Percentiles rank a stretch among this genome's conserved stretches.
phyloP scores from a whole-genome alignment of 345 rosid species.

The Zanthoxylum bungeanum region DNA sequence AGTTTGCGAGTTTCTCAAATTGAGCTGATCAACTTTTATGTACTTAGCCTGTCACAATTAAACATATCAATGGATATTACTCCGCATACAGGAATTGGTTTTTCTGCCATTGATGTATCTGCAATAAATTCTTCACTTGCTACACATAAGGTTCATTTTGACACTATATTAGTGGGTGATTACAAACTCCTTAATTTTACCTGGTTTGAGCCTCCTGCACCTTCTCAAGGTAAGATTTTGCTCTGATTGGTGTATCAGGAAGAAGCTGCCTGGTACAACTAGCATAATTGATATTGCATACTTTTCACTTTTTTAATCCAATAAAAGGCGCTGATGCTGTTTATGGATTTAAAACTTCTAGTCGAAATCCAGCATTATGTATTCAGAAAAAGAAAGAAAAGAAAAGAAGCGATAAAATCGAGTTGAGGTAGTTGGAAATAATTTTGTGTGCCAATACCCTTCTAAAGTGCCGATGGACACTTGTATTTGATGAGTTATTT shows the following conservation, averaged over 20 bases:
- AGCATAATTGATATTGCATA: background rate
- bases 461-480: background rate
- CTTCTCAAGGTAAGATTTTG: conserved; percentile 63
- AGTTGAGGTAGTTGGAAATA: too few relatives aligned
- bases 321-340: too few relatives aligned
- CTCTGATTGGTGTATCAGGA: background rate
- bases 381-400: too few relatives aligned
- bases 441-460: background rate
- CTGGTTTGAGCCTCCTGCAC: conserved; percentile 74
- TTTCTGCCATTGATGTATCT: conserved; percentile 69
- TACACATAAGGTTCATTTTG: conserved; percentile 66
- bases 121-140: conserved; percentile 72
- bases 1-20: conserved; percentile 72
- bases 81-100: conserved; percentile 79
- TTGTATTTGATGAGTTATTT: background rate
- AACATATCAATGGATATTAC: conserved; percentile 95
- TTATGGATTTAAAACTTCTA: too few relatives aligned
- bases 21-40: conserved; percentile 78
- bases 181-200: conserved; percentile 85
- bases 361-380: too few relatives aligned
- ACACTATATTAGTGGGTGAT: conserved; percentile 68
- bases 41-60: conserved; percentile 60
- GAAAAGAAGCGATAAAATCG: too few relatives aligned
- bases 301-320: too few relatives aligned
- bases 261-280: too few relatives aligned